These are phyloP conservation scores for Elaphomyces granulatus DNA, from an alignment of 495 filamentous ascomycete genomes.

Conservation along the genomic window DNA sequence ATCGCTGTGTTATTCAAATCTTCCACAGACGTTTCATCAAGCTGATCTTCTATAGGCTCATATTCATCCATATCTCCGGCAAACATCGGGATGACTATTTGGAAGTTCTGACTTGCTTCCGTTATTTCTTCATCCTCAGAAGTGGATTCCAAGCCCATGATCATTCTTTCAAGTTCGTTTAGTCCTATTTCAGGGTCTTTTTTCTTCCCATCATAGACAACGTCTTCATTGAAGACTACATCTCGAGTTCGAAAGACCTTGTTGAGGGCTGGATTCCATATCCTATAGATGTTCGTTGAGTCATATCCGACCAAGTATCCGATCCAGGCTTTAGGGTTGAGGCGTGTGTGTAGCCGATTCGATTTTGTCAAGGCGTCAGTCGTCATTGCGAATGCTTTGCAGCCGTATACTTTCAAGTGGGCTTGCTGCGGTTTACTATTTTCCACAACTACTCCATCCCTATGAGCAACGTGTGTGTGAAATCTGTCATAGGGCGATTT, in stretches of 20 bases:
- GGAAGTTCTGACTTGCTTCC: too few relatives aligned
- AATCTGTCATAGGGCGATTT: conserved; percentile 1
- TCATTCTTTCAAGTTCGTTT: too few relatives aligned
- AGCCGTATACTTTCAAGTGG: conserved; percentile 2
- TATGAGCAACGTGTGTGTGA: background rate
- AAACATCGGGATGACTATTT: too few relatives aligned
- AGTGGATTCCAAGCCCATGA: too few relatives aligned
- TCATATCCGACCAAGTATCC: conserved; percentile 18
- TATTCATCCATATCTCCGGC: too few relatives aligned
- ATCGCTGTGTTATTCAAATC: too few relatives aligned
- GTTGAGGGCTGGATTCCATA: conserved; percentile 10
- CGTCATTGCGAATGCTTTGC: conserved; percentile 9
- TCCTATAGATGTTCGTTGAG: conserved; percentile 16
- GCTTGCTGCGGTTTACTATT: conserved; percentile 5
- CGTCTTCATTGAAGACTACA: conserved; percentile 3
- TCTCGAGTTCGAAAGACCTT: conserved; percentile 1
- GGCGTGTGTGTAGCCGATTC: conserved; percentile 5
- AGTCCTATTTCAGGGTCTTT: background rate
- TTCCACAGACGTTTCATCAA: too few relatives aligned
- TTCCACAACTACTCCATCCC: background rate
- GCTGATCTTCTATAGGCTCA: too few relatives aligned
- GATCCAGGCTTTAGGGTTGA: conserved; percentile 13
- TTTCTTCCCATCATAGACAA: conserved; percentile 8
- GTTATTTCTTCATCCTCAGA: too few relatives aligned
- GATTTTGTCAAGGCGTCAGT: conserved; percentile 6